Evolutionary conservation across 2,329 filamentous ascomycete genomes (phyloP).

Genomic region (Xylaria multiplex): DNA sequence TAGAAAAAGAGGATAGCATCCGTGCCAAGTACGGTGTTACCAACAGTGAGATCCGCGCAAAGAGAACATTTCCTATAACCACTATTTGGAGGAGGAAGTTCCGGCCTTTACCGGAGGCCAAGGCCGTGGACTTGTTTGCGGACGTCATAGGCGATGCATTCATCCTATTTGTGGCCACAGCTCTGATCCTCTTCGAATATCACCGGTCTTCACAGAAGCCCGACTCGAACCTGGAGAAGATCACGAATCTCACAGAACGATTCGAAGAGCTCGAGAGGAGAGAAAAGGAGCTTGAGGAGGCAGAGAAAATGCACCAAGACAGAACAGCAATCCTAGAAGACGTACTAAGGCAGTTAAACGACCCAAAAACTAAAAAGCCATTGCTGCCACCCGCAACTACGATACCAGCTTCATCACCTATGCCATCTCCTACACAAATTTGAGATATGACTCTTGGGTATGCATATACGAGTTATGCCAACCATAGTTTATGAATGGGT

Average conservation of each 20-base stretch:
- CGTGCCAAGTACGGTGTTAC: conserved; percentile 56
- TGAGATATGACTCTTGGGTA: conserved; percentile 11
- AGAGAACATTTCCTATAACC: conserved; percentile 49
- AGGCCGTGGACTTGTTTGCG: conserved; percentile 73
- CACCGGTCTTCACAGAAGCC: conserved; percentile 69
- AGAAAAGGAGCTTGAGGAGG: conserved; percentile 62
- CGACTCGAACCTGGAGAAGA: conserved; percentile 64
- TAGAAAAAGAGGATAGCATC: conserved; percentile 62
- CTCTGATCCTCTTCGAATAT: conserved; percentile 70
- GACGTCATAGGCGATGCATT: conserved; percentile 72
- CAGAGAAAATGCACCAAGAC: conserved; percentile 56
- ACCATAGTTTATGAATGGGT: neutral
- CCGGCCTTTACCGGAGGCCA: conserved; percentile 69
- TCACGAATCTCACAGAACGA: conserved; percentile 60
- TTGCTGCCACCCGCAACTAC: conserved; percentile 54
- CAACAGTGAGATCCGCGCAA: conserved; percentile 46
- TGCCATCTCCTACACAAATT: conserved; percentile 37
- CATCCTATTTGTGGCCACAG: conserved; percentile 67
- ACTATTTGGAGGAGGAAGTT: conserved; percentile 72
- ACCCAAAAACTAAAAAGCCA: conserved; percentile 67
- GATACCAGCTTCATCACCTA: conserved; percentile 44
- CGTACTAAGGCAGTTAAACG: conserved; percentile 60
- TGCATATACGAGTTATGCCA: neutral
- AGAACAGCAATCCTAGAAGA: conserved; percentile 65
- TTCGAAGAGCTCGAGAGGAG: conserved; percentile 61